Conservation (phyloP, 2,329 filamentous ascomycete genomes). For the Chaetomiaceae sp. region DNA sequence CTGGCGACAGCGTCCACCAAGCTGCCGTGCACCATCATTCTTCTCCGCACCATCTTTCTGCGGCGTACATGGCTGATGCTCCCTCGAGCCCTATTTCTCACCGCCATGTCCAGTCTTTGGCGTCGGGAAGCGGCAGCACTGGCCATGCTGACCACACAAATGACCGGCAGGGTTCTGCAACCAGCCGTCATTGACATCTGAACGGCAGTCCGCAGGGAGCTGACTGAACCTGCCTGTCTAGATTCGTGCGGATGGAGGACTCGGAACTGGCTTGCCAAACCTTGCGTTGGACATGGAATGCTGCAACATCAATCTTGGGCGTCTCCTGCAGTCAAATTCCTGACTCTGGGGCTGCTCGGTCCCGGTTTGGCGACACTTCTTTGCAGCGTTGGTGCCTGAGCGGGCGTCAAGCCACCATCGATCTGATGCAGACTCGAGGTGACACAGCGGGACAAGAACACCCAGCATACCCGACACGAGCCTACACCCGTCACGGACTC, state of each 20-base stretch:
- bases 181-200: slow-evolving; percentile 17
- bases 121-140: not conserved
- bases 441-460: slow-evolving; percentile 2
- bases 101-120: not conserved
- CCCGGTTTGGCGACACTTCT: not conserved
- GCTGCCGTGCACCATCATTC: not conserved
- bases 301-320: not conserved
- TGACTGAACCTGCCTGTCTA: not conserved
- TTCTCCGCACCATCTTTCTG: not conserved
- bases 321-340: not conserved
- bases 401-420: slow-evolving; percentile 2
- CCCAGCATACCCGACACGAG: not conserved
- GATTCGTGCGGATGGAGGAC: not conserved
- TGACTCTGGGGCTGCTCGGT: not conserved
- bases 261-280: not conserved
- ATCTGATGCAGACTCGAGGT: not conserved
- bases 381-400: slow-evolving; percentile 5
- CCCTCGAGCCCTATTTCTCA: slow-evolving; percentile 1
- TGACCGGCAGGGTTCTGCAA: slow-evolving; percentile 18
- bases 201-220: too few relatives aligned
- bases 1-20: not conserved
- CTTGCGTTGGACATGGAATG: not conserved
- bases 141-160: slow-evolving; percentile 15
- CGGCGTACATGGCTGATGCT: not conserved
- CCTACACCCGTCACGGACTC: not conserved